These are phyloP conservation scores for Cryptococcus sp. DNA, from an alignment of 1,284 basidiomycete species.

Conservation along the genomic window DNA sequence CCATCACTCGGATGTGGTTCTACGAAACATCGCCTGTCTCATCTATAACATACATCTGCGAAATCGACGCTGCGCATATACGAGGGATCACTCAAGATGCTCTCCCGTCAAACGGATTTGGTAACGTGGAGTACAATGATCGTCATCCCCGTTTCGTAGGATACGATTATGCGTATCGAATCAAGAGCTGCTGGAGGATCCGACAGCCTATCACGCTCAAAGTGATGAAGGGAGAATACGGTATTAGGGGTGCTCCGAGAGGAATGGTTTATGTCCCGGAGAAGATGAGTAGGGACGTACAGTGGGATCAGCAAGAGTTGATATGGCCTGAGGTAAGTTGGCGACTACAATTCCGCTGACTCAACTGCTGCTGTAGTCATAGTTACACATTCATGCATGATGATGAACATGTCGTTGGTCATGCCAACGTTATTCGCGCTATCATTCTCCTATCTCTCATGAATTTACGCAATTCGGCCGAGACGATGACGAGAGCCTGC, in stretches of 20 bases:
- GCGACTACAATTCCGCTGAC: too few relatives aligned
- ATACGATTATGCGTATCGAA: constrained; percentile 26
- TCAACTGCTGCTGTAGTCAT: too few relatives aligned
- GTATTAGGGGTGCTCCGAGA: constrained; percentile 20
- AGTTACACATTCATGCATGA: too few relatives aligned
- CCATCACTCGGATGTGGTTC: constrained; percentile 26
- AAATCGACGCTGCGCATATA: constrained; percentile 8
- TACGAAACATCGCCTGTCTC: constrained; percentile 24
- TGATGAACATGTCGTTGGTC: too few relatives aligned
- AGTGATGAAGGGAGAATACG: constrained; percentile 15
- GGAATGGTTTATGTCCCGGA: constrained; percentile 28
- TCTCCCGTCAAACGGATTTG: constrained; percentile 10
- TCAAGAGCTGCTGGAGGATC: constrained; percentile 18
- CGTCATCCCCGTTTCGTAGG: constrained; percentile 15
- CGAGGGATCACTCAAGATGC: background rate
- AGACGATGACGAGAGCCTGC: too few relatives aligned
- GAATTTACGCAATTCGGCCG: too few relatives aligned
- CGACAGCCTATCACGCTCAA: constrained; percentile 9
- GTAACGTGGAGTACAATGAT: constrained; percentile 22
- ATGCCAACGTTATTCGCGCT: too few relatives aligned
- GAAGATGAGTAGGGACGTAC: constrained; percentile 11
- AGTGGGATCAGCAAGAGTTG: constrained; percentile 19
- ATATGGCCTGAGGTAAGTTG: constrained; percentile 14
- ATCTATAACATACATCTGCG: constrained; percentile 27
- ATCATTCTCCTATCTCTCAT: too few relatives aligned